Evolutionary conservation across 176 grass and related monocot species (phyloP), one percentile per base, ranked within the genome.

Genomic region (Zizania latifolia): DNA sequence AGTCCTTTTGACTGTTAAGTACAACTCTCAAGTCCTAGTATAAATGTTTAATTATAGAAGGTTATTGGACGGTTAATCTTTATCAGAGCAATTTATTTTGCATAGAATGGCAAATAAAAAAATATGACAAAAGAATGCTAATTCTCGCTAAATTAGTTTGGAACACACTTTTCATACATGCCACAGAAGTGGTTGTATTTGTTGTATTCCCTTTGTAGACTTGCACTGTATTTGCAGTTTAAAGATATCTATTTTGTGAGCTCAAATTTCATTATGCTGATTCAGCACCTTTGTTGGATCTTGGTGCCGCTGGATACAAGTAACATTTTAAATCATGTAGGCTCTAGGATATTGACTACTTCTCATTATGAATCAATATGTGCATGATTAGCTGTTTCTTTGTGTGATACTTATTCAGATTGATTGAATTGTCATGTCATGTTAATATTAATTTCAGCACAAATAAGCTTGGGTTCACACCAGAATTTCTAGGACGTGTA

Each of bases 391-490:
- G n/a, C 39, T 68, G 9, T 45, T 74, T 22, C 44, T 41, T n/a
- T 64, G 2, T 78, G 27, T 74, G 14, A 45, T 67, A 22, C 54
- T 56, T 57, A 19, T 64, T 71, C 45, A 33, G 55, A 81, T 65
- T 58, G 11, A 32, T 45, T 68, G 33, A 58, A 23, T 43, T 80
- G 51, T 79, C 61, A 29, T 83, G 50, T 43, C 8, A n/a, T 14
- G 46, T 53, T 81, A 55, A 84, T 27, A 58, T 76, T 73, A 54
- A n/a, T n/a, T 89, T 80, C 91, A 99, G 95, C 78, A 99, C 95
- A 82, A 99, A 94, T 74, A 94, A 94, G 77, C 91, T 99, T 84
- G 77, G 89, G 48, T 99, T 99, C 82, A 99, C 89, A 75, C 95
- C 95, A 77, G 92, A 94, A 66, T 99, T 99, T 86, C 85, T 99